Base-by-base conservation (phyloP, 352 stramenopile genomes). In the Peronospora belbahrii region DNA sequence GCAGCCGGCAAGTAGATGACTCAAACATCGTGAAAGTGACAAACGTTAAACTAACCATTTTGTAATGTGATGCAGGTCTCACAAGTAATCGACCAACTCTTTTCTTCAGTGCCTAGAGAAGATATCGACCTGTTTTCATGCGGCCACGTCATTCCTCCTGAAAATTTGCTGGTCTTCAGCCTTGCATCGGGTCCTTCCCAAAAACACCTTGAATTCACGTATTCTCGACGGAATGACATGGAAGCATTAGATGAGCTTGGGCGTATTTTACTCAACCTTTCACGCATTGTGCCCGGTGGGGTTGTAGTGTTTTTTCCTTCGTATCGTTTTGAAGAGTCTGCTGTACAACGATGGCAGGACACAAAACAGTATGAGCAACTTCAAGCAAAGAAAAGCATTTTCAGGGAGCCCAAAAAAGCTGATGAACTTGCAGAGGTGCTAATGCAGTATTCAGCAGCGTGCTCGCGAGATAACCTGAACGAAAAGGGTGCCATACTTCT, bases 241-340 rank as follows among this genome's bases (percentile, higher is more conserved):
- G 62, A 86, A 40, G 70, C 95, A 6, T 67, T 97, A 22, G 83
- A 97, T 43, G 96, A 99, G 40, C 83, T 99, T n/a, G 94, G 92
- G 2, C 75, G 74, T 4, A 79, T 96, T 14, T 49, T 99, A 14
- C 43, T 97, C 22, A 96, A 97, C 53, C 55, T 98, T 2, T 77
- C 70, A 15, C 78, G 72, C 10, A 65, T 95, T 13, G 87, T 98
- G 15, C 95, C 95, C 3, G 73, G 85, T 25, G 97, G 97, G 9
- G 56, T 99, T 18, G 96, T 99, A 6, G 92, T 98, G 2, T 99
- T 99, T 65, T 86, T 99, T 39, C 84, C 96, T 18, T 98, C 94
- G 8, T 99, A 99, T 59, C 79, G 70, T 9, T 99, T 98, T 48
- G 86, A 98, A 73, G 82, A 96, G 23, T 52, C 68, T 22, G 67